Evolutionary conservation across 2,329 filamentous ascomycete species (phyloP).

Genomic region (Beauveria sp.): DNA sequence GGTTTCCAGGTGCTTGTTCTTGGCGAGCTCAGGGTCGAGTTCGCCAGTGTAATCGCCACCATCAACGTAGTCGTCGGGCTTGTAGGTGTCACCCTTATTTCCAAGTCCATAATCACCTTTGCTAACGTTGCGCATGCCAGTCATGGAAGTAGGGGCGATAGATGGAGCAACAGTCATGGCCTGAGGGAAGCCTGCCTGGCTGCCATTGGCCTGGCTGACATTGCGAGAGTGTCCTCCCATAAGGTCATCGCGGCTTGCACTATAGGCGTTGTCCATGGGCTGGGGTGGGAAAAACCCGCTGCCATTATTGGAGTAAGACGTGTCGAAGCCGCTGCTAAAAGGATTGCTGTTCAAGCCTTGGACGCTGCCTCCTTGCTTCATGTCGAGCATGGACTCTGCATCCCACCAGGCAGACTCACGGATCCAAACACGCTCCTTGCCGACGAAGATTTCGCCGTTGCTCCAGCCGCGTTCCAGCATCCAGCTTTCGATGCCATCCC

Average conservation of each 20-base stretch:
- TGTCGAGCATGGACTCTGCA: conserved; percentile 89
- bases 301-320: conserved; percentile 59
- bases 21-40: conserved; percentile 70
- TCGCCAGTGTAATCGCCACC: conserved; percentile 61
- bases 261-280: conserved; percentile 51
- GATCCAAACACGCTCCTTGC: conserved; percentile 91
- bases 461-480: conserved; percentile 93
- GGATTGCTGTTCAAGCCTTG: conserved; percentile 38
- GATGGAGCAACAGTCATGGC: conserved; percentile 42
- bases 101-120: conserved; percentile 86
- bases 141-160: conserved; percentile 48
- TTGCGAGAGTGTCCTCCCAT: conserved; percentile 47
- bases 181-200: conserved; percentile 41
- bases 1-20: conserved; percentile 69
- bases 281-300: conserved; percentile 65
- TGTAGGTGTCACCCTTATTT: conserved; percentile 70
- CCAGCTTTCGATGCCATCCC: conserved; percentile 91
- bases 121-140: conserved; percentile 47
- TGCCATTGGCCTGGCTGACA: conserved; percentile 47
- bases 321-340: conserved; percentile 48
- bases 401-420: conserved; percentile 95
- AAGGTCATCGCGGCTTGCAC: conserved; percentile 67
- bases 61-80: conserved; percentile 66
- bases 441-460: conserved; percentile 90
- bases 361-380: conserved; percentile 57